Conservation (phyloP, 179 eudicot genomes). For the Vitellaria paradoxa region DNA sequence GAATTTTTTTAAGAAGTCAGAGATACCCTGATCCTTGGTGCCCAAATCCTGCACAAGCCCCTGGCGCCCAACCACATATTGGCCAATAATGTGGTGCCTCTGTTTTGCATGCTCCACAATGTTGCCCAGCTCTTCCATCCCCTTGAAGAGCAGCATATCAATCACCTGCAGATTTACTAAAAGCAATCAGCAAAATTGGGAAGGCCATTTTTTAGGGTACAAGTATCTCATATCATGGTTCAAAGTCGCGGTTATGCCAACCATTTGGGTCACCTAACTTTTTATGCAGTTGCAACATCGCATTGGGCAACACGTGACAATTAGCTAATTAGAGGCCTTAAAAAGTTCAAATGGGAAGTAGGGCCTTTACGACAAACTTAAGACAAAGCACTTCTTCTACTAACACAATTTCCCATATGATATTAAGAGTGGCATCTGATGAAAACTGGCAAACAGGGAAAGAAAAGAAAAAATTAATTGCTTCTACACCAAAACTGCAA, state of each 20-base stretch:
- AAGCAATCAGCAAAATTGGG: not conserved
- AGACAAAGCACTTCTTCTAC: not conserved
- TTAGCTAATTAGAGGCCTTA: not conserved
- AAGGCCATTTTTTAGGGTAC: not conserved
- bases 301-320: not conserved
- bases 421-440: not conserved
- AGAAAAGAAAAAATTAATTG: not conserved
- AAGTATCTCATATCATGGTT: not conserved
- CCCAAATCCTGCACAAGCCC: slow-evolving; percentile 56
- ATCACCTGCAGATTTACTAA: slow-evolving; percentile 56
- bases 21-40: slow-evolving; percentile 56
- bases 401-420: not conserved
- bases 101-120: slow-evolving; percentile 85
- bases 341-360: not conserved
- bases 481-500: too few relatives aligned
- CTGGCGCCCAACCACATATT: slow-evolving; percentile 66
- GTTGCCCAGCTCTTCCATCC: slow-evolving; percentile 67
- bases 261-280: too few relatives aligned
- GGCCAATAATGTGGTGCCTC: slow-evolving; percentile 87
- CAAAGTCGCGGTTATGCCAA: too few relatives aligned
- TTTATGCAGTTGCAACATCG: not conserved
- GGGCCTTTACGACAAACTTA: not conserved
- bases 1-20: slow-evolving; percentile 71
- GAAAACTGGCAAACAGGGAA: not conserved
- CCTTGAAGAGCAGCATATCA: slow-evolving; percentile 85